These are phyloP conservation scores for Lactifluus echinatus DNA, from an alignment of 768 basidiomycete genomes.

Conservation along the genomic window DNA sequence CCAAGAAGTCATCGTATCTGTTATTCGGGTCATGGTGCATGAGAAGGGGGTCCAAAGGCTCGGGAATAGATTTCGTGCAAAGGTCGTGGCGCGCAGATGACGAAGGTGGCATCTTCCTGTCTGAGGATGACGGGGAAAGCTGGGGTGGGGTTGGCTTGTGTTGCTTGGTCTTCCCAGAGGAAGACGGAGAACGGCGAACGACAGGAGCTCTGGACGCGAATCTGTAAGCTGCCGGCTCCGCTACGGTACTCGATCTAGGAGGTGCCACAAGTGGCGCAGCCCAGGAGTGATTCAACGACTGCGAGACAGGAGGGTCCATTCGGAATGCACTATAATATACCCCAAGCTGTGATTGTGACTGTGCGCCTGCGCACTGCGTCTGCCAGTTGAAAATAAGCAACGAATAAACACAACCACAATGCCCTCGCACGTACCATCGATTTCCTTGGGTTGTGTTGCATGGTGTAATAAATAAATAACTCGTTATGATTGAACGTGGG, in stretches of 20 bases:
- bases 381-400: background rate
- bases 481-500: too few relatives aligned
- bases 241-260: background rate
- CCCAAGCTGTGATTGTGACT: background rate
- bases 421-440: background rate
- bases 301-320: background rate
- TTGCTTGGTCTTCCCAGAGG: background rate
- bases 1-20: conserved; percentile 14
- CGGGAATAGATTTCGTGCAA: background rate
- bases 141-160: background rate
- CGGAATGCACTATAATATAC: conserved; percentile 4
- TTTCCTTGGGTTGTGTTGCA: background rate
- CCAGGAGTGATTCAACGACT: conserved; percentile 1
- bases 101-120: background rate
- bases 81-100: background rate
- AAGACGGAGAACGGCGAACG: conserved; percentile 1
- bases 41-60: background rate
- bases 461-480: background rate
- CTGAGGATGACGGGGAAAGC: background rate
- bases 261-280: conserved; percentile 4
- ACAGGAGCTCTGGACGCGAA: conserved; percentile 13
- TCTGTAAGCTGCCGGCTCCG: conserved; percentile 5
- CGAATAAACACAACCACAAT: background rate
- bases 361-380: background rate
- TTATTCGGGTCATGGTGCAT: background rate